Base-by-base conservation (phyloP, 2,329 filamentous ascomycete species). In the Thielaviopsis ethacetica region DNA sequence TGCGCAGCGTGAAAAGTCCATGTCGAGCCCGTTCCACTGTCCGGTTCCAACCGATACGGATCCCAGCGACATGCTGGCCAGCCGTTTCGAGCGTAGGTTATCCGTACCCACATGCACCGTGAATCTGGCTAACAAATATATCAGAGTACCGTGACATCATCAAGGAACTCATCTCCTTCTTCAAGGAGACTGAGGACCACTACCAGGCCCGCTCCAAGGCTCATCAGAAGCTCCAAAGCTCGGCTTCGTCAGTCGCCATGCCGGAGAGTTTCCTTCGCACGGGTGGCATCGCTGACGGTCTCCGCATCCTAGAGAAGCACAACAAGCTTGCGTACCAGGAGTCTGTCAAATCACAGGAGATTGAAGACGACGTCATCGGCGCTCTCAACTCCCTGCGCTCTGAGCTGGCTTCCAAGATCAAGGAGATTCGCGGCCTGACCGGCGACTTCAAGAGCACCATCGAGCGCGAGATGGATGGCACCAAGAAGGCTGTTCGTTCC, bases 381-480 rank as follows among this genome's bases (percentile, higher is more conserved):
- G 90, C 91, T 57, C 76, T 98, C 59, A 89, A 85, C 1, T 90
- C 90, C 1, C 75, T 98, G 58, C 78, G 93, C 60, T 91, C 84
- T 66, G 93, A 98, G 70, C 76, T 98, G 19, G 86, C 86, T 62
- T 89, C 94, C 69, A 98, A 98, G 75, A 95, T 95, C 71, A 98
- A 97, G 71, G 93, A 98, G 72, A 98, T 98, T 74, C 95, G 95
- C 73, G 85, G 83, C 64, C 75, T 98, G 17, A 87, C 89, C 5
- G 87, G 90, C 17, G 93, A 98, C 70, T 98, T 98, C 73, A 95
- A 95, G 73, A 98, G 95, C 68, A 87, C 85, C 0, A 90, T 98
- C 10, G 89, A 95, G 26, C 95, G 91, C 73, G 93, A 97, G 71
- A 91, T 95, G 75, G 91, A 96, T 21, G 75, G 71, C 19, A 96